phyloP scores from a whole-genome alignment of 2,329 filamentous ascomycete species.

The Verticillium alfalfae region DNA sequence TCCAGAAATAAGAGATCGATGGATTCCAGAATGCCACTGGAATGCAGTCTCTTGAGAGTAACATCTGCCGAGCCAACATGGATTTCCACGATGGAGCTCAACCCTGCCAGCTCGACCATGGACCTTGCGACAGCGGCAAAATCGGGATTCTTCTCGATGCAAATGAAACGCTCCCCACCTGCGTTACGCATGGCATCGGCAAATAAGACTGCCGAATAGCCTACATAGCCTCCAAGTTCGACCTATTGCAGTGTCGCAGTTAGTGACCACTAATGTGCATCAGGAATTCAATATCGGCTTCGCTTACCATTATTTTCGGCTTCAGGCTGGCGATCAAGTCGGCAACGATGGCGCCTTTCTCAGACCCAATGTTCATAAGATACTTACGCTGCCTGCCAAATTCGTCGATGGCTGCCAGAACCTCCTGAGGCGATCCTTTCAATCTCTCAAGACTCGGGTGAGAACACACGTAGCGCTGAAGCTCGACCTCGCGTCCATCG shows the following conservation, averaged over 20 bases:
- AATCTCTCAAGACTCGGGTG: constrained; percentile 58
- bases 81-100: constrained; percentile 65
- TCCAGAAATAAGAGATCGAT: constrained; percentile 76
- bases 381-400: constrained; percentile 58
- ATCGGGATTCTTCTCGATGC: constrained; percentile 67
- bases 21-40: constrained; percentile 43
- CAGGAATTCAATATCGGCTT: too few relatives aligned
- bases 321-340: constrained; percentile 62
- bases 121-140: constrained; percentile 66
- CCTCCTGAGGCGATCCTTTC: constrained; percentile 55
- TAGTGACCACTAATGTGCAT: too few relatives aligned
- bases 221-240: constrained; percentile 76
- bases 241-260: constrained; percentile 28
- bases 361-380: constrained; percentile 74
- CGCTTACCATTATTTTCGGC: constrained; percentile 55
- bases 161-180: constrained; percentile 63
- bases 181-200: constrained; percentile 57
- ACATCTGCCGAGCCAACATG: constrained; percentile 63
- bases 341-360: constrained; percentile 67
- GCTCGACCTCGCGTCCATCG: constrained; percentile 68
- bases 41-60: constrained; percentile 57
- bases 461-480: constrained; percentile 63
- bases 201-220: constrained; percentile 76
- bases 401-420: constrained; percentile 67
- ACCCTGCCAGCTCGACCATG: constrained; percentile 68